Evolutionary conservation across 148 eudicot genomes (phyloP).

Genomic region (Rhododendron williamsianum): DNA sequence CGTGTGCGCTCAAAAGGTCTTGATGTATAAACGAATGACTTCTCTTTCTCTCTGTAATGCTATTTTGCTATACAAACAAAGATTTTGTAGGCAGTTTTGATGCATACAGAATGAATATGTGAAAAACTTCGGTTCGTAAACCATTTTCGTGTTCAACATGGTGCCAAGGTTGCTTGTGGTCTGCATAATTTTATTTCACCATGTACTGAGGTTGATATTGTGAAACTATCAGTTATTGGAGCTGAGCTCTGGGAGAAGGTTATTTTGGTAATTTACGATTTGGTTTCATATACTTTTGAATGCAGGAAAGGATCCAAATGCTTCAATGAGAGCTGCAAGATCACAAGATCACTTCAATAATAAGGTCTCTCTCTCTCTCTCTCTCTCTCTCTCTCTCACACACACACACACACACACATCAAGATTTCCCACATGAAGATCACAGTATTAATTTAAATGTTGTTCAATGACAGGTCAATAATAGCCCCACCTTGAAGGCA

Average conservation of each 20-base stretch:
- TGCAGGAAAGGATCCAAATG: conserved; percentile 16
- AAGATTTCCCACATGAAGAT: background rate
- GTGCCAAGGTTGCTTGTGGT: background rate
- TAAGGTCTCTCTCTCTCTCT: conserved; percentile 15
- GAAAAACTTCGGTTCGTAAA: background rate
- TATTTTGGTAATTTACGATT: background rate
- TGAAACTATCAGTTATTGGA: background rate
- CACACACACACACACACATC: background rate
- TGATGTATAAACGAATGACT: background rate
- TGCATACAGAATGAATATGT: background rate
- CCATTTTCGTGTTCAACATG: background rate
- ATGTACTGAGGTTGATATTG: background rate
- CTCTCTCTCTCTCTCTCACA: too few species aligned
- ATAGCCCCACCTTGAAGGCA: background rate
- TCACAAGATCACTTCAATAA: conserved; percentile 9
- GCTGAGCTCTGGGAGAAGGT: background rate
- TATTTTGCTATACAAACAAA: background rate
- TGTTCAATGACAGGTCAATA: background rate
- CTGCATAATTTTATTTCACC: background rate
- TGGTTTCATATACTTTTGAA: background rate
- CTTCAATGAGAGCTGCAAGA: conserved; percentile 4
- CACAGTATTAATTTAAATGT: background rate
- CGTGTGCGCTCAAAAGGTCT: background rate
- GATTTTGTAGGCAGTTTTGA: background rate
- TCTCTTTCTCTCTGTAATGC: background rate